phyloP scores from a whole-genome alignment of 352 stramenopile genomes.

The Aphanomyces astaci region DNA sequence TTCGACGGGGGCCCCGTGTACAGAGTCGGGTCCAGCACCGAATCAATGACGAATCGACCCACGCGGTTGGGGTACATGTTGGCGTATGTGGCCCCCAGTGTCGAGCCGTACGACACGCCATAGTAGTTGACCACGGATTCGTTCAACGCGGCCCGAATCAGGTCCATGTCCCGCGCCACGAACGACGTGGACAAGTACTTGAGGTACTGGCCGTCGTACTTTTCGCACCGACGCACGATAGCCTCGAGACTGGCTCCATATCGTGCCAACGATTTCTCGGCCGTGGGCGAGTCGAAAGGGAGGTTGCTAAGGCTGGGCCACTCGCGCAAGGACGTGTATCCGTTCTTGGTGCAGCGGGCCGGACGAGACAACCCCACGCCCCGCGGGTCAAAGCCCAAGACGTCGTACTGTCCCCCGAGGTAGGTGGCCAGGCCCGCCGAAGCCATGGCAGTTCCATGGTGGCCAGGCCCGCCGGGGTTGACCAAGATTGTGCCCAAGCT shows the following conservation, averaged over 20 bases:
- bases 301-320: neutral
- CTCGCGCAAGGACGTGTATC: neutral
- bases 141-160: slow-evolving; percentile 3
- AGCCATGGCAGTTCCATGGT: neutral
- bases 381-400: slow-evolving; percentile 13
- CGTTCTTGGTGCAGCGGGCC: neutral
- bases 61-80: slow-evolving; percentile 12
- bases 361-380: neutral
- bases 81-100: slow-evolving; percentile 10
- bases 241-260: neutral
- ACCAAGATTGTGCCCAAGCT: slow-evolving; percentile 3
- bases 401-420: slow-evolving; percentile 3
- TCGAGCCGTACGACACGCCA: slow-evolving; percentile 13
- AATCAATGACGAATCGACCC: slow-evolving; percentile 11
- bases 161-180: slow-evolving; percentile 20
- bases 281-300: neutral
- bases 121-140: slow-evolving; percentile 11
- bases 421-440: neutral
- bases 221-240: neutral
- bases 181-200: slow-evolving; percentile 3
- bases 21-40: neutral
- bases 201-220: slow-evolving; percentile 19
- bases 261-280: neutral
- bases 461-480: slow-evolving; percentile 9
- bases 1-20: neutral